These are phyloP conservation scores for Daldinia bambusicola DNA, from an alignment of 495 filamentous ascomycete genomes.

Conservation along the genomic window DNA sequence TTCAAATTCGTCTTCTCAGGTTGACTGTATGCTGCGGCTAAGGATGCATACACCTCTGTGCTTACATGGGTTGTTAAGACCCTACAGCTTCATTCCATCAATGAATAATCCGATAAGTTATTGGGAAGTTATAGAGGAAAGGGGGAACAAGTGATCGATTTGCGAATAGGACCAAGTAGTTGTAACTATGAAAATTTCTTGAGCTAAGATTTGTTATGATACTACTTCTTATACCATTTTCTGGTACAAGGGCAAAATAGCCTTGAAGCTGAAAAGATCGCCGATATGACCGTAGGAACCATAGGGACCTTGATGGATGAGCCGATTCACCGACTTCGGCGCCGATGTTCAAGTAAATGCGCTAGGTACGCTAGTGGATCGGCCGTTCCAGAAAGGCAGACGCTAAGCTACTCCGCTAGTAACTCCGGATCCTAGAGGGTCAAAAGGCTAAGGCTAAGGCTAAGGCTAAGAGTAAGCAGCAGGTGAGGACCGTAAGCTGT, in stretches of 20 bases:
- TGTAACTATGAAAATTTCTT: neutral
- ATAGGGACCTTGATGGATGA: constrained; percentile 30
- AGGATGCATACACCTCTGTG: neutral
- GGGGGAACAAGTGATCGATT: neutral
- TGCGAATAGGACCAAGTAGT: neutral
- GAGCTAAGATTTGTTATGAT: neutral
- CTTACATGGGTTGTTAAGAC: neutral
- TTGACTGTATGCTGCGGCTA: too few relatives aligned
- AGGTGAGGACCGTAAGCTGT: constrained; percentile 11
- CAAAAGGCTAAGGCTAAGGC: neutral
- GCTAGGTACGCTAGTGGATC: neutral
- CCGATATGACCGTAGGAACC: neutral
- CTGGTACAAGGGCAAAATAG: neutral
- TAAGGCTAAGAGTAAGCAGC: constrained; percentile 4
- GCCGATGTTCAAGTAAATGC: constrained; percentile 12
- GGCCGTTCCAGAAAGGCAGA: neutral
- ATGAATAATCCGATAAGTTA: neutral
- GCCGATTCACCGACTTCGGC: constrained; percentile 42
- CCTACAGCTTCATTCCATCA: neutral
- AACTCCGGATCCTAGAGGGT: constrained; percentile 32
- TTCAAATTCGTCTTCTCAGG: too few relatives aligned
- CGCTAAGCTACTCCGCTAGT: constrained; percentile 31
- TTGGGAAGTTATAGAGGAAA: neutral
- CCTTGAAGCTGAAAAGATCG: neutral
- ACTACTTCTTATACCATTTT: neutral